Evolutionary conservation across 1,284 basidiomycete species (phyloP).

Genomic region (Fomitopsis palustris): DNA sequence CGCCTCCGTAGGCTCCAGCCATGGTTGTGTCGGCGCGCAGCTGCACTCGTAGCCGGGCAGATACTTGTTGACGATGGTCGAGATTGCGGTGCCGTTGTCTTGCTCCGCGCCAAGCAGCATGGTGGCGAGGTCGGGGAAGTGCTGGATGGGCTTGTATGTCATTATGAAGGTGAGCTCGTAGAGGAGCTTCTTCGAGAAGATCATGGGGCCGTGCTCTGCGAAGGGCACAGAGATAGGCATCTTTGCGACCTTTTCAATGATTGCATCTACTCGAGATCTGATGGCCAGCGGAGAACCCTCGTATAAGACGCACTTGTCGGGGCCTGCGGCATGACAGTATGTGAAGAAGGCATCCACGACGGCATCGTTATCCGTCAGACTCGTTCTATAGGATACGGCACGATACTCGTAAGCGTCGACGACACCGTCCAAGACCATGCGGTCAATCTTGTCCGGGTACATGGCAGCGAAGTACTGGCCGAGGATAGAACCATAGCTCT

Average conservation of each 20-base stretch:
- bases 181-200: constrained; percentile 14
- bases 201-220: constrained; percentile 6
- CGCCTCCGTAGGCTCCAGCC: constrained; percentile 23
- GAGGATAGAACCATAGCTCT: constrained; percentile 42
- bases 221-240: constrained; percentile 21
- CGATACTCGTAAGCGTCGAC: constrained; percentile 24
- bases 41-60: constrained; percentile 29
- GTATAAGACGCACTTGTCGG: constrained; percentile 34
- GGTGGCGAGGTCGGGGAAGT: constrained; percentile 34
- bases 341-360: constrained; percentile 32
- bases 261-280: constrained; percentile 24
- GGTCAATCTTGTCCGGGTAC: constrained; percentile 40
- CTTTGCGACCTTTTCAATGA: constrained; percentile 27
- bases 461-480: constrained; percentile 42
- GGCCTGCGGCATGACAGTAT: constrained; percentile 35
- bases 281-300: constrained; percentile 26
- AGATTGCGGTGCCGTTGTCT: constrained; percentile 30
- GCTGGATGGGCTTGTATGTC: constrained; percentile 33
- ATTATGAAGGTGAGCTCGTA: constrained; percentile 27
- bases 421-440: constrained; percentile 31
- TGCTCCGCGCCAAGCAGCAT: constrained; percentile 35
- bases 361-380: constrained; percentile 20
- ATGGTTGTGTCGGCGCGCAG: constrained; percentile 17
- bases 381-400: constrained; percentile 17
- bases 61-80: constrained; percentile 17